Evolutionary conservation across 345 rosid genomes (phyloP), one percentile per base, ranked within the genome.

Genomic region (Ricinus communis): DNA sequence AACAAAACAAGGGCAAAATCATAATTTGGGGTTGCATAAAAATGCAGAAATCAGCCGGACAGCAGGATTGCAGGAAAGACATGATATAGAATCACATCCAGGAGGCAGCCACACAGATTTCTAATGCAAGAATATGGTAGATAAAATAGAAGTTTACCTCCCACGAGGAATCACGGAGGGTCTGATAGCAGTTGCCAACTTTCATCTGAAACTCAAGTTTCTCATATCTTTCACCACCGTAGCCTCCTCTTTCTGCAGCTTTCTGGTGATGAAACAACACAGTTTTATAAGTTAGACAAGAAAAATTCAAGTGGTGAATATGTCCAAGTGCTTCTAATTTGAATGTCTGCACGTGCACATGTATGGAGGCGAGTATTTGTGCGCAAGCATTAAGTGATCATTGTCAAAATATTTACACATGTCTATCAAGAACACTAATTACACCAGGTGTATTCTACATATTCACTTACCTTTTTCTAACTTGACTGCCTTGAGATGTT

Each of bases 201-300:
- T 89, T 90, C 67, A 19, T 86, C 79, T 94, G 97, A 81, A 94
- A 90, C 76, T 94, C 97, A 30, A 91, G 84, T 31, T 77, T 81
- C 73, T 94, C 99, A 27, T 94, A 94, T 74, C 97, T 86, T 90
- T 94, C 99, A 24, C 80, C 90, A 46, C 99, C 97, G 64, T 89
- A 92, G 66, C 97, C 99, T 70, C 98, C 97, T 84, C 98, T 90
- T 74, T 91, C 92, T 0, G 97, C 92, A 73, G 98, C 97, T 88
- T 82, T 90, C 86, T 90, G 86, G 46, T 40, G 25, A 31, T 25
- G 12, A 36, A 38, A 38, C 40, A 75, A 46, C 60, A 30, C 16
- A 54, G 15, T 16, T 30, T 30, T 61, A 61, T 38, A 19, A 50
- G 9, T 50, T 51, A 21, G 13, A 45, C 25, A 33, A 16, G 24